Evolutionary conservation across 495 filamentous ascomycete genomes (phyloP).

Genomic region (Aspergillus sclerotiicarbonarius): DNA sequence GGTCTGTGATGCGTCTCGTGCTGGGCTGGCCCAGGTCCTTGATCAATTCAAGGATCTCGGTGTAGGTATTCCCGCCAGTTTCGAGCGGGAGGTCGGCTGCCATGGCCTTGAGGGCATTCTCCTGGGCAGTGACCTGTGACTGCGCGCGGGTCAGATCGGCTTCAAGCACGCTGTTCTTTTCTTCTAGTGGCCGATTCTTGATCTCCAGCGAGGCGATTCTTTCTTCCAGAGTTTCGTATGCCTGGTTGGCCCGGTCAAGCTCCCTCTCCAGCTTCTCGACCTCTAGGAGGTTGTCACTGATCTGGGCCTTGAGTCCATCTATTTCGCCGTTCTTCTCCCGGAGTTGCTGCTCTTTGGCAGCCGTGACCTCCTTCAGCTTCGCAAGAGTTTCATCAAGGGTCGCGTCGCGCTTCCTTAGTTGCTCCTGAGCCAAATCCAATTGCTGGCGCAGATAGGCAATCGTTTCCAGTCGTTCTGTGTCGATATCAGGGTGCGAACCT

Average conservation of each 20-base stretch:
- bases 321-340: constrained; percentile 40
- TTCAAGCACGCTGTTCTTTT: constrained; percentile 43
- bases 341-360: constrained; percentile 34
- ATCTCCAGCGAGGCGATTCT: constrained; percentile 37
- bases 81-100: constrained; percentile 40
- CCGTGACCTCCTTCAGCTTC: constrained; percentile 37
- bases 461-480: constrained; percentile 35
- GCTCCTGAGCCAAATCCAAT: constrained; percentile 36
- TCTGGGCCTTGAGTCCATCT: constrained; percentile 41
- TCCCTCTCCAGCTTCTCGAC: constrained; percentile 39
- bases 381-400: constrained; percentile 38
- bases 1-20: constrained; percentile 19
- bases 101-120: constrained; percentile 40
- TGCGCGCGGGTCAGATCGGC: constrained; percentile 40
- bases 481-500: constrained; percentile 22
- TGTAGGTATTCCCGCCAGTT: constrained; percentile 37
- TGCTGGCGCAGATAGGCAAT: constrained; percentile 42
- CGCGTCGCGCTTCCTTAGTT: constrained; percentile 36
- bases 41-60: constrained; percentile 43
- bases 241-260: constrained; percentile 31
- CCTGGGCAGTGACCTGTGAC: constrained; percentile 44
- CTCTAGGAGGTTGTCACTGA: constrained; percentile 34
- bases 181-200: constrained; percentile 40
- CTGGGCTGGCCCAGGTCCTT: constrained; percentile 34
- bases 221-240: constrained; percentile 35